These are phyloP conservation scores for Santalum album DNA, from an alignment of 164 flowering plant species.

Conservation along the genomic window DNA sequence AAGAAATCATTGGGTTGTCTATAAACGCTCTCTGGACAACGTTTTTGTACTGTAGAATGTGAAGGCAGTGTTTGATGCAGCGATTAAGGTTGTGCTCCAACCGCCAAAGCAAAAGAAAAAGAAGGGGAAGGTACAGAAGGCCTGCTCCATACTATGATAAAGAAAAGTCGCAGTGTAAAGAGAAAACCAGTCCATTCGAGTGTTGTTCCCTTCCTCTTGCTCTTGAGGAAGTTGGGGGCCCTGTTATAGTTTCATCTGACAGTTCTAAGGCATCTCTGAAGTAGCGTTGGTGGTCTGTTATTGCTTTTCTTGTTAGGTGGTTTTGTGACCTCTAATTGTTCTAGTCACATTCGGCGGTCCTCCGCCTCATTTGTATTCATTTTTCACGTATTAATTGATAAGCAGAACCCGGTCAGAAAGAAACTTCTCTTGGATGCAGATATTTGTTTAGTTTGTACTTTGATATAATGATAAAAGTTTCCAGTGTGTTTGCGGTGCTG, in stretches of 20 bases:
- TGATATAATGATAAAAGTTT: not conserved
- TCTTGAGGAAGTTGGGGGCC: conserved; percentile 13
- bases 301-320: not conserved
- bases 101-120: conserved; percentile 68
- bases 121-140: conserved; percentile 55
- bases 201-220: not conserved
- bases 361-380: conserved; percentile 11
- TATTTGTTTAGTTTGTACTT: conserved; percentile 3
- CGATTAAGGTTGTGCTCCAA: conserved; percentile 66
- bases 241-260: not conserved
- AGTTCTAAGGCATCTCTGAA: conserved; percentile 12
- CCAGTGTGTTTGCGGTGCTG: too few relatives aligned
- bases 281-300: conserved; percentile 19
- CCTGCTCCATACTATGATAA: conserved; percentile 50
- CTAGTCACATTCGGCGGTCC: conserved; percentile 10
- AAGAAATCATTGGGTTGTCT: not conserved
- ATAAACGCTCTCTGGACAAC: not conserved
- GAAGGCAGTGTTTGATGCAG: conserved; percentile 57
- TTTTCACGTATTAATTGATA: conserved; percentile 12
- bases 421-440: conserved; percentile 4
- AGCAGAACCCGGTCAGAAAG: conserved; percentile 11
- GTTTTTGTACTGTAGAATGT: conserved; percentile 37
- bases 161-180: conserved; percentile 11
- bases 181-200: conserved; percentile 5
- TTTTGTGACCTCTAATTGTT: conserved; percentile 2